Conservation (phyloP, 2,329 filamentous ascomycete species). For the Beauveria sp. region DNA sequence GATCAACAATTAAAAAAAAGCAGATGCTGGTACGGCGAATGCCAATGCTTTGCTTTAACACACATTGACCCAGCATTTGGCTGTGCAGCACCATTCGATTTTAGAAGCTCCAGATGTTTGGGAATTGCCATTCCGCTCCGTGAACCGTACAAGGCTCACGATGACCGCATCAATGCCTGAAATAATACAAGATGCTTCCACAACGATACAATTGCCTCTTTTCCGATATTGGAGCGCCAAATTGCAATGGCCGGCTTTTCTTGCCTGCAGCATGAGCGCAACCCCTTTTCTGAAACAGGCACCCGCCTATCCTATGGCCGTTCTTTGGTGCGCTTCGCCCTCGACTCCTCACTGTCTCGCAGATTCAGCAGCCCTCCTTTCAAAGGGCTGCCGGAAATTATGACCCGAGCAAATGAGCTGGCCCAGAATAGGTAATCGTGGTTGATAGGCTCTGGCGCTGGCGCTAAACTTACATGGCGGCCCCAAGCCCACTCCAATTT, state of each 20-base stretch:
- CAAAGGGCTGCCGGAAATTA: background rate
- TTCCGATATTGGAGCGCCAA: too few relatives aligned
- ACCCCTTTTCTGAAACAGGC: constrained; percentile 6
- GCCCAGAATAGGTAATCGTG: background rate
- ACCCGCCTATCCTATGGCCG: background rate
- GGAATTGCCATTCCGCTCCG: too few relatives aligned
- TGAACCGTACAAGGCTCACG: too few relatives aligned
- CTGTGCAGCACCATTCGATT: too few relatives aligned
- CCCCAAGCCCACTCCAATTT: constrained; percentile 8
- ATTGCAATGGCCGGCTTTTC: too few relatives aligned
- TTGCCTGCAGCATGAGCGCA: background rate
- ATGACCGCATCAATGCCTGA: too few relatives aligned
- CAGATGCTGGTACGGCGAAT: background rate
- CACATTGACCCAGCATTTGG: too few relatives aligned
- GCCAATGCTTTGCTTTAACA: background rate
- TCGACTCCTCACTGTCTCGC: background rate
- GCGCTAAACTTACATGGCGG: background rate
- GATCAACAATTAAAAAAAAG: background rate
- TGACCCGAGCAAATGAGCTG: constrained; percentile 3
- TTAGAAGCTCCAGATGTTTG: too few relatives aligned
- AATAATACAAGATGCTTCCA: too few relatives aligned
- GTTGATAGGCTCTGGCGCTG: background rate
- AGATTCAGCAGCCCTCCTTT: background rate
- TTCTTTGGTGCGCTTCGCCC: background rate
- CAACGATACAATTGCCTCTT: too few relatives aligned